Percentiles rank a stretch among this genome's conserved stretches.
Conservation (phyloP, 768 basidiomycete species). For the Naganishia vaughanmartiniae region DNA sequence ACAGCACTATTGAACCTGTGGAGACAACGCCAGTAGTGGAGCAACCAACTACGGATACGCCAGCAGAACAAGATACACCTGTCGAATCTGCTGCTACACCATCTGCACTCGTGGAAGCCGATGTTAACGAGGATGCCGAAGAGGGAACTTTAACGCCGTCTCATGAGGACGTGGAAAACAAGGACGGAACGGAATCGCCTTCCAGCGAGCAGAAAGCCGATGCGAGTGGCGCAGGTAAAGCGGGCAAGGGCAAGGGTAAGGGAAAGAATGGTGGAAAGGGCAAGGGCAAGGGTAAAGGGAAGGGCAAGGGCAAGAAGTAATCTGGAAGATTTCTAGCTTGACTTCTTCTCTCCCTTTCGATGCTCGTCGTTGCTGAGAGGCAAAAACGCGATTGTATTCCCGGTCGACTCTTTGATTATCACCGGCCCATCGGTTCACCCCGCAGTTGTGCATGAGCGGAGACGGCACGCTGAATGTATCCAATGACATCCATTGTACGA, state of each 20-base stretch:
- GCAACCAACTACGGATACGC: neutral
- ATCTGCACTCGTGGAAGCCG: neutral
- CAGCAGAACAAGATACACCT: neutral
- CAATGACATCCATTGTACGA: neutral
- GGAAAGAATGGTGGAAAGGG: constrained; percentile 16
- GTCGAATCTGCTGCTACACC: neutral
- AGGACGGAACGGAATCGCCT: neutral
- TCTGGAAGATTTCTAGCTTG: neutral
- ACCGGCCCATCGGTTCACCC: neutral
- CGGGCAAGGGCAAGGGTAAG: constrained; percentile 1
- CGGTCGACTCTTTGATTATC: neutral
- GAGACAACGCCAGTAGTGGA: neutral
- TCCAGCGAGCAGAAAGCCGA: neutral
- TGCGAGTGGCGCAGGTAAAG: neutral
- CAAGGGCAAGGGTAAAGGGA: constrained; percentile 20
- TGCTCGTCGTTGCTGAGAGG: neutral
- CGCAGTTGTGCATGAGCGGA: neutral
- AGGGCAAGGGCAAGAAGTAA: constrained; percentile 25
- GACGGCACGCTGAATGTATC: neutral
- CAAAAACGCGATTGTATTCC: neutral
- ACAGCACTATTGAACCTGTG: neutral
- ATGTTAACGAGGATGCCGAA: neutral
- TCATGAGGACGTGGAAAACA: neutral
- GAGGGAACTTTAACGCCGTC: neutral
- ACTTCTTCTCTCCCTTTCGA: neutral